Evolutionary conservation across 345 rosid genomes (phyloP), one percentile per base, ranked within the genome.

Genomic region (Brassica rapa): DNA sequence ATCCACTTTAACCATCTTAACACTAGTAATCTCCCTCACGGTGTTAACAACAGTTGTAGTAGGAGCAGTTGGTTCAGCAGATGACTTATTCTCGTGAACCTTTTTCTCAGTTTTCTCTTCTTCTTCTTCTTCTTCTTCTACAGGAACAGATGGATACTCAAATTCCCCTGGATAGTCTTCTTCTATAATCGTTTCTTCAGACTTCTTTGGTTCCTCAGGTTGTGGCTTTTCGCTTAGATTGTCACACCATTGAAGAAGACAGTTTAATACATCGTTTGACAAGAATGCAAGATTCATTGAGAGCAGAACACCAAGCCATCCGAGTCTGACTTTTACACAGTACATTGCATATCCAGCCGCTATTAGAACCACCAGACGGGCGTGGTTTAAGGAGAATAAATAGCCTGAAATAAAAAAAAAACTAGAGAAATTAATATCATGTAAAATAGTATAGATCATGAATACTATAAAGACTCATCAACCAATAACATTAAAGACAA

Each of bases 281-380:
- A 93, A 75, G 86, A 93, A 96, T 4, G 98, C 89, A 70, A 96
- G 93, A 85, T 91, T 91, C 80, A 88, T 82, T 27, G 98, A 88
- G 43, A 96, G 90, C 43, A 90, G 82, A 67, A 93, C 87, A 63
- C 99, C 99, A 80, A 82, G 84, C 98, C 99, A 96, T 78, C 99
- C 99, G 83, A 89, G 93, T 68, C 88, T 88, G 80, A 87, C 94
- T 91, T 89, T 88, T 72, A 96, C 98, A 74, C 84, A 90, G 68
- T 96, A 96, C 76, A 93, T 71, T 24, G 94, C 87, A 74, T 96
- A 96, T 30, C 83, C 32, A 2, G 82, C 82, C 1, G 96, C 97
- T 83, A 91, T 66, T 68, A 96, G 83, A 80, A 96, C 89, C 80
- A 96, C 90, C 82, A 93, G 63, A 15, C 96, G 90, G 27, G 99